Percentiles rank a stretch among this genome's conserved stretches.
phyloP scores from a whole-genome alignment of 441 rosid species.

The Mallotus japonicus region DNA sequence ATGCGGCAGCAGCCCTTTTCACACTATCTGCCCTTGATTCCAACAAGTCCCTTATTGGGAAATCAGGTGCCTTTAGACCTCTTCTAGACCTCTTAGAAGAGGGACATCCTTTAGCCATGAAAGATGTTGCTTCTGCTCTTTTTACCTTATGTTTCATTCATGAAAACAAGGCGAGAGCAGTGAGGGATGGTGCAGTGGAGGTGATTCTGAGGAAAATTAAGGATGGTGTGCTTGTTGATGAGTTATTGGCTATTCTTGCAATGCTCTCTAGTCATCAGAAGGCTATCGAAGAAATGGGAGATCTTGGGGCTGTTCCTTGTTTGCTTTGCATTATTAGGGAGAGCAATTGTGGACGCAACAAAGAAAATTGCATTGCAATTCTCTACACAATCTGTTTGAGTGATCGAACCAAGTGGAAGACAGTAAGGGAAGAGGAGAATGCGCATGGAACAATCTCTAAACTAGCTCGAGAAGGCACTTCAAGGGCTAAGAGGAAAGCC shows the following conservation, averaged over 20 bases:
- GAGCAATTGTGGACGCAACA: slow-evolving; percentile 66
- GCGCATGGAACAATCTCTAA: slow-evolving; percentile 57
- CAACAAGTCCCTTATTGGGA: slow-evolving; percentile 73
- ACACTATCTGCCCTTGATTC: slow-evolving; percentile 86
- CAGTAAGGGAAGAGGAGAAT: slow-evolving; percentile 72
- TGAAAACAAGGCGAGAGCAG: slow-evolving; percentile 84
- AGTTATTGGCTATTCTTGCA: slow-evolving; percentile 79
- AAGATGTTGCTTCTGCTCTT: slow-evolving; percentile 86
- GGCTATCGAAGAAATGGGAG: slow-evolving; percentile 74
- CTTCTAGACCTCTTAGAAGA: slow-evolving; percentile 73
- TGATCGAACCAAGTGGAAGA: slow-evolving; percentile 75
- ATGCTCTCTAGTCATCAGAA: slow-evolving; percentile 70
- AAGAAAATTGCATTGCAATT: slow-evolving; percentile 85
- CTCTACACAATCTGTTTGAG: slow-evolving; percentile 60
- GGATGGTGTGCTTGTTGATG: slow-evolving; percentile 65
- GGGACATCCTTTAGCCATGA: slow-evolving; percentile 71
- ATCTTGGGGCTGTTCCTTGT: slow-evolving; percentile 70
- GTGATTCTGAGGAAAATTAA: slow-evolving; percentile 66
- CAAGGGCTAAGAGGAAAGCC: slow-evolving; percentile 93
- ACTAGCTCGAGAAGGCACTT: slow-evolving; percentile 74
- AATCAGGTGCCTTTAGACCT: slow-evolving; percentile 70
- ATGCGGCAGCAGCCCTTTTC: slow-evolving; percentile 90
- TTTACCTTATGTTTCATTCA: slow-evolving; percentile 68
- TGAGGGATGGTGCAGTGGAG: slow-evolving; percentile 69
- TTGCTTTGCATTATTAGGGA: slow-evolving; percentile 64